phyloP scores from a whole-genome alignment of 805 yeast species.

The Kockiozyma suomiensis region DNA sequence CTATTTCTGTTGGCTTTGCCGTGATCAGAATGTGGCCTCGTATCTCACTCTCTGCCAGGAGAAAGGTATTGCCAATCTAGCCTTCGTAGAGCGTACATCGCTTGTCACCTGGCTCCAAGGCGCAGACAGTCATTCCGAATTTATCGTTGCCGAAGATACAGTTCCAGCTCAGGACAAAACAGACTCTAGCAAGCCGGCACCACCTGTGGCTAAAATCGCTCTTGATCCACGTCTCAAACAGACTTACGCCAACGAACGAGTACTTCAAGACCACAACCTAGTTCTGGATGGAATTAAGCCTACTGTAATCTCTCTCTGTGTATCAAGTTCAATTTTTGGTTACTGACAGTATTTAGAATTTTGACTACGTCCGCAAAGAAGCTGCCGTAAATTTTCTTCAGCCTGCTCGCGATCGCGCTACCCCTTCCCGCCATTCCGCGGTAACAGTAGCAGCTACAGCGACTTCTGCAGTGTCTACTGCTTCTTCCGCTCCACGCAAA shows the following conservation, averaged over 20 bases:
- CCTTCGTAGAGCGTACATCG: constrained; percentile 84
- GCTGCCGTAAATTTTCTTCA: constrained; percentile 38
- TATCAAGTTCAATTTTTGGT: neutral
- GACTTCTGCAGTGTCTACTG: neutral
- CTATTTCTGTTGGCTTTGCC: constrained; percentile 75
- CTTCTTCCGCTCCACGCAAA: constrained; percentile 39
- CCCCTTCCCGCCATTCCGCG: neutral
- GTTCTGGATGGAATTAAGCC: constrained; percentile 45
- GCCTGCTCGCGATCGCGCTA: constrained; percentile 12
- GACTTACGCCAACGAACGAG: constrained; percentile 50
- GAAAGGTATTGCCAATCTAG: constrained; percentile 65
- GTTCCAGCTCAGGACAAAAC: neutral
- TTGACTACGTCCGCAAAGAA: constrained; percentile 43
- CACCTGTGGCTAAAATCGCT: neutral
- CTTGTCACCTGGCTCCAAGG: constrained; percentile 81
- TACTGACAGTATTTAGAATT: constrained; percentile 29
- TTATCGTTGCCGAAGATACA: constrained; percentile 12
- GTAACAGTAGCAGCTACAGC: neutral
- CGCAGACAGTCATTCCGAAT: constrained; percentile 47
- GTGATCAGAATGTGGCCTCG: constrained; percentile 75
- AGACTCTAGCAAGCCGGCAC: neutral
- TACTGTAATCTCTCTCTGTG: constrained; percentile 14
- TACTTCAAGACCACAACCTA: constrained; percentile 49
- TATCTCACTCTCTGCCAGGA: constrained; percentile 74
- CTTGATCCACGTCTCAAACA: constrained; percentile 57